Conservation (phyloP, 2,329 filamentous ascomycete genomes). For the Cryphonectria carpinicola region DNA sequence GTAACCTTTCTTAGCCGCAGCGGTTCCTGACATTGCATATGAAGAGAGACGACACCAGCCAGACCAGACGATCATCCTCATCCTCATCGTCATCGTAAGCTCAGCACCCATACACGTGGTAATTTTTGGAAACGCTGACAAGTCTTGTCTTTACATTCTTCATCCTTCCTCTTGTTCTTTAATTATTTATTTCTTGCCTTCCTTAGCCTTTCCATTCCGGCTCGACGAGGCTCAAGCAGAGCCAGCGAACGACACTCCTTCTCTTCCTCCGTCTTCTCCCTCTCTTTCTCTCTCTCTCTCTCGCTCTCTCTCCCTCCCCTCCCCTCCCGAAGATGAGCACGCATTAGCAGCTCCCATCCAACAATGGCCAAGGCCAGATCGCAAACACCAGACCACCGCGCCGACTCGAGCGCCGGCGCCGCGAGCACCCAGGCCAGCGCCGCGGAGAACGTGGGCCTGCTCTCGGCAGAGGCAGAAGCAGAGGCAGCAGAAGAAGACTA, state of each 20-base stretch:
- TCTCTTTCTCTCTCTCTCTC: no score
- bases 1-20: not conserved
- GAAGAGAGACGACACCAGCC: not conserved
- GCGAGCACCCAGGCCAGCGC: slow-evolving; percentile 25
- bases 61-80: not conserved
- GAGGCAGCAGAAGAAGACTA: slow-evolving; percentile 26
- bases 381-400: slow-evolving; percentile 28
- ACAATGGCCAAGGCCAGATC: slow-evolving; percentile 37
- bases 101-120: slow-evolving; percentile 4
- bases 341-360: slow-evolving; percentile 29
- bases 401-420: slow-evolving; percentile 16
- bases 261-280: not conserved
- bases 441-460: slow-evolving; percentile 34
- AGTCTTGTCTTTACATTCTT: not conserved
- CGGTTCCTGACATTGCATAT: slow-evolving; percentile 1
- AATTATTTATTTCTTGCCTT: no score
- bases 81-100: slow-evolving; percentile 12
- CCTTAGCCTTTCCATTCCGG: no score
- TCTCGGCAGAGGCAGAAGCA: slow-evolving; percentile 31
- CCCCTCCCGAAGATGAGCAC: slow-evolving; percentile 34
- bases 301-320: not conserved
- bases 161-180: not conserved
- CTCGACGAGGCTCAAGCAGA: not conserved
- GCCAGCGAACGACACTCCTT: not conserved
- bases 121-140: slow-evolving; percentile 8